phyloP scores from a whole-genome alignment of 768 basidiomycete species.

The Mrakia frigida region DNA sequence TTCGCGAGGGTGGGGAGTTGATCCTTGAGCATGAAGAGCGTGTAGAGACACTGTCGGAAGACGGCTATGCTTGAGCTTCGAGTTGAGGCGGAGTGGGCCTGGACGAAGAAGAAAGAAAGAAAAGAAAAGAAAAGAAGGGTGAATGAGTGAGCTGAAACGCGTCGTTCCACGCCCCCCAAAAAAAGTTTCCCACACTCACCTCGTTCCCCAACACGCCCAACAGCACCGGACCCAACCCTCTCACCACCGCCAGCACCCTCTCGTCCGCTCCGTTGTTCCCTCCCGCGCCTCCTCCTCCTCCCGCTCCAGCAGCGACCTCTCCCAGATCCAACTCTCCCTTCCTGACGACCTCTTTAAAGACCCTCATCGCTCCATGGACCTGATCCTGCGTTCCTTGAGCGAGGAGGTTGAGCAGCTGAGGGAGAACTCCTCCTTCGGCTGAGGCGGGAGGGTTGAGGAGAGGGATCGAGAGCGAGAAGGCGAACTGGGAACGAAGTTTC shows the following conservation, averaged over 20 bases:
- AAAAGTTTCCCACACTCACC: slow-evolving; percentile 39
- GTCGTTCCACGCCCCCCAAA: not conserved
- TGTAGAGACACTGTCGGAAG: slow-evolving; percentile 81
- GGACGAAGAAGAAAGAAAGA: not conserved
- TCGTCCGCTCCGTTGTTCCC: slow-evolving; percentile 54
- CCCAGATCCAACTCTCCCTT: slow-evolving; percentile 48
- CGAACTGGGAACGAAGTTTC: slow-evolving; percentile 80
- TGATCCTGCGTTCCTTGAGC: slow-evolving; percentile 54
- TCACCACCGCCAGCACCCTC: slow-evolving; percentile 86
- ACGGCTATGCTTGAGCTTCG: slow-evolving; percentile 79
- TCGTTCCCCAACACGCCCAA: slow-evolving; percentile 67
- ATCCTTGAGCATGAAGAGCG: slow-evolving; percentile 91
- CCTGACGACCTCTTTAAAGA: slow-evolving; percentile 89
- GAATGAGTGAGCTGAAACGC: not conserved
- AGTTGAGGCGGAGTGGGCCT: slow-evolving; percentile 72
- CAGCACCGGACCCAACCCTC: slow-evolving; percentile 78
- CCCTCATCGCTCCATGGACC: slow-evolving; percentile 93
- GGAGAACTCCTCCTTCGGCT: slow-evolving; percentile 95
- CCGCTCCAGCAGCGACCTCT: slow-evolving; percentile 13
- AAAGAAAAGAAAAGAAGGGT: not conserved
- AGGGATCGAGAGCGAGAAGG: slow-evolving; percentile 78
- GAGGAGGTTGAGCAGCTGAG: slow-evolving; percentile 71
- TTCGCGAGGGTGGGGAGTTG: slow-evolving; percentile 81
- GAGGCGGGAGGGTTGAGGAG: slow-evolving; percentile 63
- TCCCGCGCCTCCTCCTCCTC: slow-evolving; percentile 48